Percentiles rank a stretch among this genome's conserved stretches.
Evolutionary conservation across 176 grass and related monocot genomes (phyloP).

Genomic region (Chrysopogon serrulatus): DNA sequence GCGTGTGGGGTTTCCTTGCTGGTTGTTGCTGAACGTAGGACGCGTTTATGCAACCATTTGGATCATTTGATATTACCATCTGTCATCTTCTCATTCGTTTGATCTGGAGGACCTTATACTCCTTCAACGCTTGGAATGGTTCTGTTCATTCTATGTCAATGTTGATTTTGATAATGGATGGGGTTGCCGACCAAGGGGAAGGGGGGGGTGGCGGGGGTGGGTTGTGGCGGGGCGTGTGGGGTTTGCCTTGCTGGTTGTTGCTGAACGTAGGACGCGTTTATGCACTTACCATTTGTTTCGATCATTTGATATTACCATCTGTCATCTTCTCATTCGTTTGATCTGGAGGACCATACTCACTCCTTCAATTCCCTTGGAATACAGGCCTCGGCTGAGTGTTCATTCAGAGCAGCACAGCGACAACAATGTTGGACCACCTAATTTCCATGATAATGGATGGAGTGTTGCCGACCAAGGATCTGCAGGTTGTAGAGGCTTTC

Average conservation of each 20-base stretch:
- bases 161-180: too few relatives aligned
- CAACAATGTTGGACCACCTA: background rate
- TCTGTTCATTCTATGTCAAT: background rate
- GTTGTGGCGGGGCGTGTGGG: too few relatives aligned
- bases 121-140: background rate
- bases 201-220: too few relatives aligned
- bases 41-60: background rate
- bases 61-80: too few relatives aligned
- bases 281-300: background rate
- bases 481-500: conserved; percentile 54
- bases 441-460: conserved; percentile 14
- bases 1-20: too few relatives aligned
- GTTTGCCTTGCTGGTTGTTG: background rate
- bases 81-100: background rate
- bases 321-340: background rate
- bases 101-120: too few relatives aligned
- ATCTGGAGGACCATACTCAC: background rate
- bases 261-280: background rate
- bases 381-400: background rate
- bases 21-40: background rate
- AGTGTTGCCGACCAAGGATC: conserved; percentile 11
- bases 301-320: background rate
- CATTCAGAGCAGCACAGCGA: background rate
- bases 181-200: too few relatives aligned
- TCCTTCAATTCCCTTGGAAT: background rate